phyloP scores from a whole-genome alignment of 345 rosid genomes.

The Eucalyptus grandis region DNA sequence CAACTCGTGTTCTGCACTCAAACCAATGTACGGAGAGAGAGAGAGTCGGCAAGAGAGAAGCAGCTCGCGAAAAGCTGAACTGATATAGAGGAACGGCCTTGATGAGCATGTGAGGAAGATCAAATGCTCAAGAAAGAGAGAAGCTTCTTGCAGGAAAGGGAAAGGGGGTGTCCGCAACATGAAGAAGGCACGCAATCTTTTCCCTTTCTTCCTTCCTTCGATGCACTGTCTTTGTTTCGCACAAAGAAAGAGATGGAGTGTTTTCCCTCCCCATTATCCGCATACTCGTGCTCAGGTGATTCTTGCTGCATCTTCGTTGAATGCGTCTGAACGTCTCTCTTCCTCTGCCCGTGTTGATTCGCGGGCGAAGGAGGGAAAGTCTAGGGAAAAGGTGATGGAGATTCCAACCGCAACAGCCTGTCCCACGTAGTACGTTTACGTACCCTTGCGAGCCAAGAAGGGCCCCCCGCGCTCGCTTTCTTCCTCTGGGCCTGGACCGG shows the following conservation, averaged over 20 bases:
- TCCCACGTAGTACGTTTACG: background rate
- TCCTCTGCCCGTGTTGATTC: background rate
- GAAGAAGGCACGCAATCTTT: slow-evolving; percentile 1
- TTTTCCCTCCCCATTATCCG: background rate
- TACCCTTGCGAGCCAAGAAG: background rate
- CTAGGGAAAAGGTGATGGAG: background rate
- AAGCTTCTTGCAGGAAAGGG: background rate
- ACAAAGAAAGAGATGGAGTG: slow-evolving; percentile 44
- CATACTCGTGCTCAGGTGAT: background rate
- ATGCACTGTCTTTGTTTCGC: background rate
- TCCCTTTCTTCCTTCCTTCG: background rate
- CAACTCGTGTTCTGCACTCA: background rate
- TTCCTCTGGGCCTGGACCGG: background rate
- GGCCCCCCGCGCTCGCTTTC: background rate
- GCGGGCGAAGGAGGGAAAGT: background rate
- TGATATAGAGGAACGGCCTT: background rate
- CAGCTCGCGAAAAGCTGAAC: background rate
- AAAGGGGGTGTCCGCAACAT: slow-evolving; percentile 15
- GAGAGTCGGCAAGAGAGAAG: background rate
- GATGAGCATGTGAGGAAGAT: background rate
- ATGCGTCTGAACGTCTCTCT: background rate
- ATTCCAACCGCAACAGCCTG: background rate
- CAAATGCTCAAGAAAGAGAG: background rate
- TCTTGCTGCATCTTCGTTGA: background rate
- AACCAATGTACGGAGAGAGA: background rate